Evolutionary conservation across 2,329 filamentous ascomycete species (phyloP).

Genomic region (Diaporthe amygdali): DNA sequence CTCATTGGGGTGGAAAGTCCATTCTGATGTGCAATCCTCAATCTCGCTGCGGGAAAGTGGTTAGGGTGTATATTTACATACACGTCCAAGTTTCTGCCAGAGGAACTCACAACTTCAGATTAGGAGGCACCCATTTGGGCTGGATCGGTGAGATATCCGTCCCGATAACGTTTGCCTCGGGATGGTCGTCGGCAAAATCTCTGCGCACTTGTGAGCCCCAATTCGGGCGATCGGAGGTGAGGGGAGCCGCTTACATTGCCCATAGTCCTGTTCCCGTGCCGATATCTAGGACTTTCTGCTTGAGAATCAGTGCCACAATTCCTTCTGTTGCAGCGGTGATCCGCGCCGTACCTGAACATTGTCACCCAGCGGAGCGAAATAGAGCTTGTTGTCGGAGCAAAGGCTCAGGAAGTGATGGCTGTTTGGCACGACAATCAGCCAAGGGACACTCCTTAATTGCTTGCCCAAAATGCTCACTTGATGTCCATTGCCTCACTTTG

Average conservation of each 20-base stretch:
- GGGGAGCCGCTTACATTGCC: conserved; percentile 38
- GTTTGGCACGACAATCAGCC: background rate
- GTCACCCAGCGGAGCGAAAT: conserved; percentile 31
- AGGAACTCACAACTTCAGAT: conserved; percentile 46
- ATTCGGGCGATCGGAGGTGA: background rate
- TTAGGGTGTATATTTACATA: background rate
- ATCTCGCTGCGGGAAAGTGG: conserved; percentile 44
- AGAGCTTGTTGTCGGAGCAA: conserved; percentile 30
- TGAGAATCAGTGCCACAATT: background rate
- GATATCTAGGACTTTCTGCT: conserved; percentile 50
- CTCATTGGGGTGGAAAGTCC: conserved; percentile 48
- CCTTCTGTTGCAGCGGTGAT: background rate
- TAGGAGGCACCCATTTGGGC: conserved; percentile 60
- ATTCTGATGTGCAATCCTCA: conserved; percentile 62
- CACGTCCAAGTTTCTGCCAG: background rate
- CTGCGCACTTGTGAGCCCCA: conserved; percentile 38
- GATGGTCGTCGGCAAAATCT: conserved; percentile 50
- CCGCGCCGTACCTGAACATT: conserved; percentile 21
- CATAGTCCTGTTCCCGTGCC: conserved; percentile 61
- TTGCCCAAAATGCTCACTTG: conserved; percentile 23
- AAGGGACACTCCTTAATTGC: background rate
- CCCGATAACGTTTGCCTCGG: conserved; percentile 51
- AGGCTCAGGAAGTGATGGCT: conserved; percentile 34
- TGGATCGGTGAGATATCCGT: conserved; percentile 65
- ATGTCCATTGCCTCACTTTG: conserved; percentile 40